Evolutionary conservation across 2,329 filamentous ascomycete species (phyloP), one percentile per base, ranked within the genome.

Genomic region (Pestalotiopsis sp.): DNA sequence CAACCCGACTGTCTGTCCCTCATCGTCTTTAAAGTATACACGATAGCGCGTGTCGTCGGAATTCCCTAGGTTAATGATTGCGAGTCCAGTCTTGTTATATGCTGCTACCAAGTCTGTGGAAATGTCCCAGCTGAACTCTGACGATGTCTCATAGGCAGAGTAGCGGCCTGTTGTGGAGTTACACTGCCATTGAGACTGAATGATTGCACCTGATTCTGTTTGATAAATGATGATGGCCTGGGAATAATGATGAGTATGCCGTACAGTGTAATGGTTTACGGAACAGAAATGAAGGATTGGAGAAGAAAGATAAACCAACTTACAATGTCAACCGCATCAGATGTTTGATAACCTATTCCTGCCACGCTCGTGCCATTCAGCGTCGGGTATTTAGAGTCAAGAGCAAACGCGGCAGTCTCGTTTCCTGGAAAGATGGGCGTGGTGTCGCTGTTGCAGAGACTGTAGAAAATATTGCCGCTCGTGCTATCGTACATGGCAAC

Each of bases 21-120:
- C 52, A 14, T 69, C 63, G 66, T 79, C 77, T 69, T 80, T 77
- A 65, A 72, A 79, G 71, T 76, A 80, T 4, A 79, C 64, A 4
- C 78, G 76, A 39, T 78, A 79, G 39, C 68, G 62, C 1, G 74
- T 65, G n/a, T 62, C 27, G n/a, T 62, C 64, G 39, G 23, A 20
- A 9, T 39, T 38, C 17, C 49, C 49, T n/a, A 57, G 49, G 11
- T 77, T 63, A 17, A 78, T 52, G 4, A 72, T 72, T 2, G 74
- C 67, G n/a, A 80, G 64, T 2, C 76, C 77, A 0, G 78, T 76
- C 59, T 75, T 68, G 45, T 75, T 68, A 9, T 49, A 45, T 11
- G 78, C 67, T n/a, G 69, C 59, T 2, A 69, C 39, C 1, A 69
- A 64, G 1, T 27, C 45, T 52, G 74, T 75, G 67, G 79, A 71